Conservation (phyloP, 2,329 filamentous ascomycete species). For the Epichloe festucae region DNA sequence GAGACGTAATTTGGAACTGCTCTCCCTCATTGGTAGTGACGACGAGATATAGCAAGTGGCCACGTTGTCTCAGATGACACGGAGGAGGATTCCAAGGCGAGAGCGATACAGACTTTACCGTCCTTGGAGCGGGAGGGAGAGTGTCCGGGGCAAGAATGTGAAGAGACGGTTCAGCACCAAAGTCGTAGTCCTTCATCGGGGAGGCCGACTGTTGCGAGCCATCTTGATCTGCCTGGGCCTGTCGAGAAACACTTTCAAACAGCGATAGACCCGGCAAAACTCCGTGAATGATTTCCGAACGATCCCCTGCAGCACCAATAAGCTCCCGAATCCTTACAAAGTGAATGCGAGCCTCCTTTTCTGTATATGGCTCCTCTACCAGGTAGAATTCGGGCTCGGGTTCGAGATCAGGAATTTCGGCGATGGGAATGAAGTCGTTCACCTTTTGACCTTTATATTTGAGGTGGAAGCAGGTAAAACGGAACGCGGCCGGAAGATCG, state of each 20-base stretch:
- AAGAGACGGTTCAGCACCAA: conserved; percentile 55
- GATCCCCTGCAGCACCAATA: conserved; percentile 81
- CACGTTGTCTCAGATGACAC: conserved; percentile 77
- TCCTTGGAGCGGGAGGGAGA: conserved; percentile 65
- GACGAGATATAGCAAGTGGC: conserved; percentile 82
- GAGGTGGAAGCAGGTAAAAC: conserved; percentile 98
- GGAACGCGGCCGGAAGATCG: conserved; percentile 82
- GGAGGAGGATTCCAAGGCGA: conserved; percentile 96
- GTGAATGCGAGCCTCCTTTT: conserved; percentile 95
- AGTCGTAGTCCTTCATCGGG: conserved; percentile 58
- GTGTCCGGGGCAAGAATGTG: conserved; percentile 57
- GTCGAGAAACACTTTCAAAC: conserved; percentile 60
- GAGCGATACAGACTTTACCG: conserved; percentile 75
- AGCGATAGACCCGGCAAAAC: conserved; percentile 75
- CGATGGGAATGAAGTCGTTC: conserved; percentile 90
- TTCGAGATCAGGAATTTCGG: conserved; percentile 70
- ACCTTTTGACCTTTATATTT: conserved; percentile 79
- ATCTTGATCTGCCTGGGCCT: conserved; percentile 27
- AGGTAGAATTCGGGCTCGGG: conserved; percentile 67
- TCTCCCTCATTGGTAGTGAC: conserved; percentile 89
- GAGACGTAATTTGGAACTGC: conserved; percentile 83
- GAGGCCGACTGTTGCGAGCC: conserved; percentile 18
- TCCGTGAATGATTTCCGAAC: conserved; percentile 76
- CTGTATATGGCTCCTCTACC: conserved; percentile 91
- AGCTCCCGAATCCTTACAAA: conserved; percentile 82